Evolutionary conservation across 306 rosid genomes (phyloP).

Genomic region (Glycine latifolia): DNA sequence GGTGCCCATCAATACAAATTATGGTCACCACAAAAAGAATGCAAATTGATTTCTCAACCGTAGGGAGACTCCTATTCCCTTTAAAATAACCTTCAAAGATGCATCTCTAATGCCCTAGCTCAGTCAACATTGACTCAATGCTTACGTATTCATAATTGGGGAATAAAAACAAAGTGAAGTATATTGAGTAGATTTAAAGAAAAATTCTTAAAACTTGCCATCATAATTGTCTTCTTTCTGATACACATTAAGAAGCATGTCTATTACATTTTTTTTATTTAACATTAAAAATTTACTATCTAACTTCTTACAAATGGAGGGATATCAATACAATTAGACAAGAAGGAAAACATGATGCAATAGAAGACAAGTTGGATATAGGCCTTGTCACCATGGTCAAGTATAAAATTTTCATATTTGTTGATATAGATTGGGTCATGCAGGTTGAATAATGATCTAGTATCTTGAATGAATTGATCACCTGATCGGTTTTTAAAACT

Average conservation of each 20-base stretch:
- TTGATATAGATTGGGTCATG: too few species aligned
- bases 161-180: not conserved
- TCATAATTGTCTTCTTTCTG: not conserved
- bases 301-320: too few species aligned
- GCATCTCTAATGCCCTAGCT: not conserved
- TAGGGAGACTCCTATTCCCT: not conserved
- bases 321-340: too few species aligned
- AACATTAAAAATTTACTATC: too few species aligned
- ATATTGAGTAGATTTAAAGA: not conserved
- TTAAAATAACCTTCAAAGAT: not conserved
- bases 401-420: too few species aligned
- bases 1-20: not conserved
- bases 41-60: not conserved
- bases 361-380: too few species aligned
- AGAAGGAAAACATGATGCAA: too few species aligned
- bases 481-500: too few species aligned
- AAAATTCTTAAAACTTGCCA: not conserved
- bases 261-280: not conserved
- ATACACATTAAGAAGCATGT: not conserved
- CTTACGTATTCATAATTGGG: constrained; percentile 6
- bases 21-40: constrained; percentile 8
- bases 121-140: not conserved
- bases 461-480: too few species aligned
- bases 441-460: too few species aligned
- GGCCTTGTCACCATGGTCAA: too few species aligned